Percentiles rank a stretch among this genome's conserved stretches.
These are phyloP conservation scores for Psilocybe subaeruginosa DNA, from an alignment of 768 basidiomycete genomes.

Conservation along the genomic window DNA sequence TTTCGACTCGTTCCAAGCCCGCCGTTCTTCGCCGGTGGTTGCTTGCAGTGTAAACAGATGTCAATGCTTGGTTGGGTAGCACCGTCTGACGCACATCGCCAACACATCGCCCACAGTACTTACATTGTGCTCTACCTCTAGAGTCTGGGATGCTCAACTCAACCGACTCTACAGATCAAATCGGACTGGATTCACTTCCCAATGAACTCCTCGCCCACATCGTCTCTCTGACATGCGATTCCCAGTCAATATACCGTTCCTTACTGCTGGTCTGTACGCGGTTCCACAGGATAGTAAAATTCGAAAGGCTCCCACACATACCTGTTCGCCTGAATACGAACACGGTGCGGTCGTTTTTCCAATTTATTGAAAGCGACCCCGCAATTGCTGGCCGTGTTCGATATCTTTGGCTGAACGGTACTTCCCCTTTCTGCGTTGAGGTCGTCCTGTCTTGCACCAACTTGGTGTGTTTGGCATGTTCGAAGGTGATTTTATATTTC, in stretches of 20 bases:
- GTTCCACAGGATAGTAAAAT: constrained; percentile 12
- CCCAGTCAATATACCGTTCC: constrained; percentile 14
- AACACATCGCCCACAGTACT: no score
- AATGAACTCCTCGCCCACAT: constrained; percentile 16
- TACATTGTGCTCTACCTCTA: no score
- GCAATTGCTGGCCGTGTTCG: constrained; percentile 11
- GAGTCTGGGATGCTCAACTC: no score
- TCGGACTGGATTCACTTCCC: constrained; percentile 6
- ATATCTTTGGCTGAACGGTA: constrained; percentile 22
- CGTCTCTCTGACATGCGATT: constrained; percentile 12
- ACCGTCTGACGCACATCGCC: no score
- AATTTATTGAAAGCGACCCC: constrained; percentile 4
- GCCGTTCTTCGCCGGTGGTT: no score
- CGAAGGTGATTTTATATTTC: constrained; percentile 14
- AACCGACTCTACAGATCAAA: background rate
- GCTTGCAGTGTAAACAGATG: no score
- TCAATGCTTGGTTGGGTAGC: no score
- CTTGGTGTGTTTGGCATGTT: constrained; percentile 19
- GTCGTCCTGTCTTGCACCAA: constrained; percentile 15
- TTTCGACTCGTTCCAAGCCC: no score
- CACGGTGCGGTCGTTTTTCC: constrained; percentile 12
- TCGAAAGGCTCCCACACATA: constrained; percentile 11
- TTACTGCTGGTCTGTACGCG: constrained; percentile 15
- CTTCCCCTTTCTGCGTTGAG: constrained; percentile 5
- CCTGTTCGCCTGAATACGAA: constrained; percentile 14